Evolutionary conservation across 768 basidiomycete species (phyloP).

Genomic region (Tephrocybe sp.): DNA sequence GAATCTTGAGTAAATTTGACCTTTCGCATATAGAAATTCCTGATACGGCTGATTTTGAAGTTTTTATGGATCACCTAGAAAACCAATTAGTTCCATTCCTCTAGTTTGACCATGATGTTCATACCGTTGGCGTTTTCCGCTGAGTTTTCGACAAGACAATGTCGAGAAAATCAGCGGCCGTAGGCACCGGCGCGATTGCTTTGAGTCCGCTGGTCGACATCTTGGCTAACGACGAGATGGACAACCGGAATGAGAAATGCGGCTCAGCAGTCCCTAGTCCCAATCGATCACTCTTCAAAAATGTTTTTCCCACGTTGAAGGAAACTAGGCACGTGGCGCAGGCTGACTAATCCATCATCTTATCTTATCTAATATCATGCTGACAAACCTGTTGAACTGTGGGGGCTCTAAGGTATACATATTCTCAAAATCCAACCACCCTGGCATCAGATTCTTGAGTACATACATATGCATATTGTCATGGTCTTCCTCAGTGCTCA

Average conservation of each 20-base stretch:
- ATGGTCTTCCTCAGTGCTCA: no score
- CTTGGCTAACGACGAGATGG: constrained; percentile 16
- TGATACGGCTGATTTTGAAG: constrained; percentile 98
- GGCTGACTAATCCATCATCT: constrained; percentile 1
- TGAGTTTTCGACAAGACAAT: constrained; percentile 94
- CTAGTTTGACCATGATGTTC: constrained; percentile 16
- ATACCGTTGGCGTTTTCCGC: constrained; percentile 93
- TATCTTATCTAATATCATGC: background rate
- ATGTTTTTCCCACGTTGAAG: constrained; percentile 14
- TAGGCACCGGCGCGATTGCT: constrained; percentile 98
- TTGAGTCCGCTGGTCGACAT: constrained; percentile 91
- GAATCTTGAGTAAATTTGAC: constrained; percentile 98
- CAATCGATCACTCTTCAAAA: constrained; percentile 17
- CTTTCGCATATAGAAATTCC: constrained; percentile 99
- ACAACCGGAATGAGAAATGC: background rate
- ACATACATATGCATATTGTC: no score
- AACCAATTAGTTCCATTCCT: background rate
- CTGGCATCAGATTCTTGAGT: no score
- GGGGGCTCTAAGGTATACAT: no score
- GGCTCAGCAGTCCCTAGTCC: constrained; percentile 1
- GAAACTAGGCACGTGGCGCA: background rate
- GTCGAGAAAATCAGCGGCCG: constrained; percentile 91
- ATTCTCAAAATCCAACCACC: no score
- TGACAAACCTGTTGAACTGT: background rate
- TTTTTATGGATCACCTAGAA: constrained; percentile 96